These are phyloP conservation scores for Chiua sp. DNA, from an alignment of 1,284 basidiomycete species.

Conservation along the genomic window DNA sequence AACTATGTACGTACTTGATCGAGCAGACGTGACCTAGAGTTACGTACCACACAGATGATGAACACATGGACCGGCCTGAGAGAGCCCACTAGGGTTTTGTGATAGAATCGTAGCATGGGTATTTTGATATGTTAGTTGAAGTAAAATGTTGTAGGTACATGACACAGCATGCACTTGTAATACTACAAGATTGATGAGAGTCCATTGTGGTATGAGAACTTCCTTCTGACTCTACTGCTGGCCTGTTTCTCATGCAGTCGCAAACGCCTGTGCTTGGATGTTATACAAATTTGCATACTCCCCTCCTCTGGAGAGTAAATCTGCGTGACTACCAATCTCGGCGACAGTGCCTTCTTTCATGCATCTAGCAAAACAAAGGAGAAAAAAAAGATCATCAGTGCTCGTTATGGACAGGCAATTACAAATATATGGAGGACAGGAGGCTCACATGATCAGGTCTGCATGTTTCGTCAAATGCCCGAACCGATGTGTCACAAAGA, in stretches of 20 bases:
- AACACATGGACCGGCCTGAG: too few relatives aligned
- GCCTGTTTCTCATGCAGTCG: conserved; percentile 3
- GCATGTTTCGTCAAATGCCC: conserved; percentile 69
- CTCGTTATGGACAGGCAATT: background rate
- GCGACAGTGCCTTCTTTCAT: conserved; percentile 61
- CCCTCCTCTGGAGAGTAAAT: conserved; percentile 49
- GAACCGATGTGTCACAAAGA: conserved; percentile 74
- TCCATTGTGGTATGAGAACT: too few relatives aligned
- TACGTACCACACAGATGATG: too few relatives aligned
- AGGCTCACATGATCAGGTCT: conserved; percentile 60
- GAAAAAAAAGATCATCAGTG: background rate
- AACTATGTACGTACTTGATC: too few relatives aligned
- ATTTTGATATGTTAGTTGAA: background rate
- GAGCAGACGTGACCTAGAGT: too few relatives aligned
- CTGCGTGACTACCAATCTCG: conserved; percentile 59
- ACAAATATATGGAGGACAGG: background rate
- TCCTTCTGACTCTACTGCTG: too few relatives aligned
- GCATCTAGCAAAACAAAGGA: conserved; percentile 46
- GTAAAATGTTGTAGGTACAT: background rate
- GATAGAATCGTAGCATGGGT: background rate
- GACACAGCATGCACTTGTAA: too few relatives aligned
- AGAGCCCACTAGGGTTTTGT: too few relatives aligned
- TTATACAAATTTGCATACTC: conserved; percentile 62
- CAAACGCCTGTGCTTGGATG: conserved; percentile 60
- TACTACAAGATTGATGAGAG: too few relatives aligned